These are phyloP conservation scores for Leccinellum rugosiceps DNA, from an alignment of 768 basidiomycete genomes.

Conservation along the genomic window DNA sequence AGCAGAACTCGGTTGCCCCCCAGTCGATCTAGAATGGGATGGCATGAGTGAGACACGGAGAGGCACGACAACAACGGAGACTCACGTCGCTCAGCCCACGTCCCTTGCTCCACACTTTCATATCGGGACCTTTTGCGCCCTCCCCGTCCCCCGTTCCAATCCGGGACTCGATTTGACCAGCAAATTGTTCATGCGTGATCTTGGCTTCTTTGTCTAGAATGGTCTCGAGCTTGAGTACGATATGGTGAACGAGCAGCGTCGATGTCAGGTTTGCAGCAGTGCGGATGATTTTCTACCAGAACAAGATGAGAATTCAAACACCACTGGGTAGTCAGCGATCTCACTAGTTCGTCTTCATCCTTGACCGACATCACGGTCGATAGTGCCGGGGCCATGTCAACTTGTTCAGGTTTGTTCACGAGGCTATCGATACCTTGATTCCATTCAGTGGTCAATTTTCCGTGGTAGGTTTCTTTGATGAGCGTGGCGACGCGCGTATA, in stretches of 20 bases:
- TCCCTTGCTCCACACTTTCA: conserved; percentile 87
- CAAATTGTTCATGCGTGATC: conserved; percentile 83
- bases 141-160: conserved; percentile 70
- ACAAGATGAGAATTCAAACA: conserved; percentile 7
- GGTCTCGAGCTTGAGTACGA: conserved; percentile 82
- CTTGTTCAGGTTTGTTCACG: conserved; percentile 61
- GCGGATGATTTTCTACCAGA: conserved; percentile 68
- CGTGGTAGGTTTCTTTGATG: conserved; percentile 77
- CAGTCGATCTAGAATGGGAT: conserved; percentile 69
- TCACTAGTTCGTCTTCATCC: conserved; percentile 86
- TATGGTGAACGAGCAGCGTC: conserved; percentile 80
- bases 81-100: conserved; percentile 72
- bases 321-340: conserved; percentile 25
- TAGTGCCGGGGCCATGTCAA: conserved; percentile 76
- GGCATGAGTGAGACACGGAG: conserved; percentile 4
- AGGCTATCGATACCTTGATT: conserved; percentile 56
- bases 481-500: conserved; percentile 70
- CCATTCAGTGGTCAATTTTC: conserved; percentile 90
- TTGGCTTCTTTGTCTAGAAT: conserved; percentile 91
- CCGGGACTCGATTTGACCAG: conserved; percentile 81
- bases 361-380: conserved; percentile 82
- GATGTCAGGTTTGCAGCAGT: conserved; percentile 77
- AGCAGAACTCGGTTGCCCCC: conserved; percentile 88
- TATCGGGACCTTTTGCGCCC: conserved; percentile 80
- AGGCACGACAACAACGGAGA: conserved; percentile 9